phyloP scores from a whole-genome alignment of 345 rosid species.

The Durio zibethinus region DNA sequence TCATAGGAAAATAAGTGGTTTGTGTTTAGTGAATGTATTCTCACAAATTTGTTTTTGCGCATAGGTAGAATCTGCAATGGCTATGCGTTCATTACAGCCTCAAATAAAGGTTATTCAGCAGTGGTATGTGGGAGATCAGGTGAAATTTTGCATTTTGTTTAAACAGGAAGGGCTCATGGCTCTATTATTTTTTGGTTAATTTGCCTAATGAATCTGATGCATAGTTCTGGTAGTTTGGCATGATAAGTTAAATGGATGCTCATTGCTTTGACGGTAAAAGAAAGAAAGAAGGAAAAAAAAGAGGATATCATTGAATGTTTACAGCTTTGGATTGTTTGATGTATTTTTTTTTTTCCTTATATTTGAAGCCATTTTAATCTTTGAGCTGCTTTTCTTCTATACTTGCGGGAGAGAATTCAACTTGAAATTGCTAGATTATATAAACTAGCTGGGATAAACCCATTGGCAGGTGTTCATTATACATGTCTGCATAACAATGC shows the following conservation, averaged over 20 bases:
- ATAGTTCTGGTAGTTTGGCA: background rate
- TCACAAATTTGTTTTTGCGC: background rate
- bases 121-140: constrained; percentile 74
- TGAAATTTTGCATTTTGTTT: background rate
- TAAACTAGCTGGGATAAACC: constrained; percentile 90
- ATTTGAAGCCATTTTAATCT: background rate
- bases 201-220: background rate
- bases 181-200: background rate
- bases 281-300: background rate
- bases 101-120: constrained; percentile 88
- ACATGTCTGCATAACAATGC: background rate
- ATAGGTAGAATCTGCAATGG: constrained; percentile 94
- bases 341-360: background rate
- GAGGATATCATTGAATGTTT: background rate
- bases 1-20: background rate
- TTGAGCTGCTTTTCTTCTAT: constrained; percentile 5
- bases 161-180: background rate
- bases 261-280: background rate
- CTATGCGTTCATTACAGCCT: constrained; percentile 91
- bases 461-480: constrained; percentile 64
- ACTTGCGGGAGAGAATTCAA: constrained; percentile 79
- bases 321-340: background rate
- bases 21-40: background rate
- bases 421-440: constrained; percentile 90
- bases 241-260: background rate